Percentiles rank a stretch among this genome's conserved stretches.
phyloP scores from a whole-genome alignment of 2,329 filamentous ascomycete species.

The Aspergillus alliaceus region DNA sequence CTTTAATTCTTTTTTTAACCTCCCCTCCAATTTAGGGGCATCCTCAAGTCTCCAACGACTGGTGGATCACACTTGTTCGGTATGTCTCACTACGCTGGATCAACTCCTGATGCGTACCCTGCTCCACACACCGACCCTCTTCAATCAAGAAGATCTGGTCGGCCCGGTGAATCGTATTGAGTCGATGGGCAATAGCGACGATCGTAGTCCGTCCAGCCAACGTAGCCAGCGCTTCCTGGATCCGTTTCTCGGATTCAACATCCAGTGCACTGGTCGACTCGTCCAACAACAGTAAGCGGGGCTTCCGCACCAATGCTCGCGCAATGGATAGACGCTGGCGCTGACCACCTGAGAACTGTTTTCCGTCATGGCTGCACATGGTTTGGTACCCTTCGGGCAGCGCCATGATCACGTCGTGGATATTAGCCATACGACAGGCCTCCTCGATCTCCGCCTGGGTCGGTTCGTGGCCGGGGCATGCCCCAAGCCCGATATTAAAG shows the following conservation, averaged over 20 bases:
- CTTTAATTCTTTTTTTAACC: background rate
- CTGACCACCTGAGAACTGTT: conserved; percentile 58
- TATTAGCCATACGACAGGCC: conserved; percentile 67
- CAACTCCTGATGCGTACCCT: conserved; percentile 51
- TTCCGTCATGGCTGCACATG: conserved; percentile 55
- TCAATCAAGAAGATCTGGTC: conserved; percentile 76
- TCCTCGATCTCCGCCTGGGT: conserved; percentile 63
- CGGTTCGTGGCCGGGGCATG: conserved; percentile 54
- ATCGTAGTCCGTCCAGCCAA: conserved; percentile 36
- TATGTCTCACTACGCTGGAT: conserved; percentile 51
- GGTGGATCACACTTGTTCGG: conserved; percentile 51
- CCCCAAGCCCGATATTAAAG: conserved; percentile 49
- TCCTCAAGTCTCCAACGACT: conserved; percentile 40
- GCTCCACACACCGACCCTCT: conserved; percentile 48
- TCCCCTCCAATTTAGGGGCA: background rate
- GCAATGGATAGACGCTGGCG: conserved; percentile 60
- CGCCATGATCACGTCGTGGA: conserved; percentile 65
- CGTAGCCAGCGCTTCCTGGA: conserved; percentile 44
- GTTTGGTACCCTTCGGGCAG: conserved; percentile 68
- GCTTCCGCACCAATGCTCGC: conserved; percentile 55
- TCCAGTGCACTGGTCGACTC: conserved; percentile 62
- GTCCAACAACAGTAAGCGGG: conserved; percentile 57
- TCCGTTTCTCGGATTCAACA: conserved; percentile 50
- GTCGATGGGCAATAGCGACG: conserved; percentile 43
- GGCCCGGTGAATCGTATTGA: conserved; percentile 52